These are phyloP conservation scores for Suhomyces guaymorum DNA, from an alignment of 1,139 yeast genomes.

Conservation along the genomic window DNA sequence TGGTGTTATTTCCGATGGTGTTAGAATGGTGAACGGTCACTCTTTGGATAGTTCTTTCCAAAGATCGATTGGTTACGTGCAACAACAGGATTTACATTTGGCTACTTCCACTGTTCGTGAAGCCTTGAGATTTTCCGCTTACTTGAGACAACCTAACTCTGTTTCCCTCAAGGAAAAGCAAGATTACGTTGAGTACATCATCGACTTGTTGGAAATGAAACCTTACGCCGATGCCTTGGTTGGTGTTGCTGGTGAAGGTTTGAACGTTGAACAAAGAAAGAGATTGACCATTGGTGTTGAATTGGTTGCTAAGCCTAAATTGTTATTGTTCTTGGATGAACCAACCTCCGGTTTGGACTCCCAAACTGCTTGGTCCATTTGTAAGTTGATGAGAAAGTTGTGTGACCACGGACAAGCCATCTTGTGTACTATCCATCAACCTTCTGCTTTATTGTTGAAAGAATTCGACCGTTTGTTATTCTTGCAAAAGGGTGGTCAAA, in stretches of 20 bases:
- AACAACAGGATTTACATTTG: slow-evolving; percentile 43
- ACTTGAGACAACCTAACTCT: slow-evolving; percentile 35
- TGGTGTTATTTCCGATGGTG: slow-evolving; percentile 37
- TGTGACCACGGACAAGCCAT: slow-evolving; percentile 47
- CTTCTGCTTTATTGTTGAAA: slow-evolving; percentile 48
- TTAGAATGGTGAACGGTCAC: slow-evolving; percentile 39
- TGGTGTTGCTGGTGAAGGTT: slow-evolving; percentile 44
- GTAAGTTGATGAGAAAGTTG: slow-evolving; percentile 43
- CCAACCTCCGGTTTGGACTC: slow-evolving; percentile 47
- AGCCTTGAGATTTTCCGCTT: slow-evolving; percentile 38
- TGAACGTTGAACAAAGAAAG: slow-evolving; percentile 41
- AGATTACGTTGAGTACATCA: slow-evolving; percentile 37
- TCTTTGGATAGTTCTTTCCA: slow-evolving; percentile 38
- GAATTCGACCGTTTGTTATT: slow-evolving; percentile 67
- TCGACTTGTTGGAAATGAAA: slow-evolving; percentile 39
- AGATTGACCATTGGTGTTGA: slow-evolving; percentile 43
- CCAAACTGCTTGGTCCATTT: slow-evolving; percentile 48
- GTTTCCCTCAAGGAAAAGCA: slow-evolving; percentile 34
- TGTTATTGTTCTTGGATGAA: slow-evolving; percentile 49
- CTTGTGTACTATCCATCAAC: slow-evolving; percentile 47
- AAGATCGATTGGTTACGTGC: slow-evolving; percentile 44
- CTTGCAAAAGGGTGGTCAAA: slow-evolving; percentile 56
- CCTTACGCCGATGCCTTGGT: slow-evolving; percentile 39
- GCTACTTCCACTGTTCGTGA: slow-evolving; percentile 41
- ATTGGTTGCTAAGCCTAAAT: slow-evolving; percentile 41